Conservation (phyloP, 1,284 basidiomycete genomes). For the Trichosporon sp. region DNA sequence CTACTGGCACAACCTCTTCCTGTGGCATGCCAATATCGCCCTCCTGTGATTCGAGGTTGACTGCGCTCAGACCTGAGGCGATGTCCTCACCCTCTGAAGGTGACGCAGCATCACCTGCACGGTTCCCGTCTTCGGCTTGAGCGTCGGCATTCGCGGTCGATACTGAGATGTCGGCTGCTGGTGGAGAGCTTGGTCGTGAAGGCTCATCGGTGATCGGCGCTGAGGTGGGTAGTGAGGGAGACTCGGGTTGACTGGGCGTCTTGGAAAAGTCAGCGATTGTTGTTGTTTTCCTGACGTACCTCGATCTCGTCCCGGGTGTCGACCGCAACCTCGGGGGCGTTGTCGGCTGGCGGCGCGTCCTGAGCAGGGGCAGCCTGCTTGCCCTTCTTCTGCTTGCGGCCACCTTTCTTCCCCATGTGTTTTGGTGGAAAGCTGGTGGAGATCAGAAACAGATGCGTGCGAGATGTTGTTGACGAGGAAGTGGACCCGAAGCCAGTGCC, state of each 20-base stretch:
- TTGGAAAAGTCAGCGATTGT: neutral
- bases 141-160: neutral
- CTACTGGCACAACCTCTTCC: neutral
- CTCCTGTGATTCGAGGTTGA: neutral
- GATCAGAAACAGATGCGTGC: neutral
- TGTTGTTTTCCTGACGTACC: neutral
- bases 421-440: neutral
- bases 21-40: conserved; percentile 1
- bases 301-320: neutral
- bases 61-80: neutral
- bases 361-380: neutral
- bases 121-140: neutral
- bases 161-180: neutral
- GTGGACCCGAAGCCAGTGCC: neutral
- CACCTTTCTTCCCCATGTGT: conserved; percentile 3
- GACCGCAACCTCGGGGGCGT: neutral
- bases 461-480: neutral
- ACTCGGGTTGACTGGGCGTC: neutral
- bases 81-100: neutral
- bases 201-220: neutral
- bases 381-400: conserved; percentile 1
- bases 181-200: neutral
- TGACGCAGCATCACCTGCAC: neutral
- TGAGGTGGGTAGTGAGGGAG: neutral
- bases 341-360: neutral